phyloP scores from a whole-genome alignment of 306 rosid species.

The Senna tora region DNA sequence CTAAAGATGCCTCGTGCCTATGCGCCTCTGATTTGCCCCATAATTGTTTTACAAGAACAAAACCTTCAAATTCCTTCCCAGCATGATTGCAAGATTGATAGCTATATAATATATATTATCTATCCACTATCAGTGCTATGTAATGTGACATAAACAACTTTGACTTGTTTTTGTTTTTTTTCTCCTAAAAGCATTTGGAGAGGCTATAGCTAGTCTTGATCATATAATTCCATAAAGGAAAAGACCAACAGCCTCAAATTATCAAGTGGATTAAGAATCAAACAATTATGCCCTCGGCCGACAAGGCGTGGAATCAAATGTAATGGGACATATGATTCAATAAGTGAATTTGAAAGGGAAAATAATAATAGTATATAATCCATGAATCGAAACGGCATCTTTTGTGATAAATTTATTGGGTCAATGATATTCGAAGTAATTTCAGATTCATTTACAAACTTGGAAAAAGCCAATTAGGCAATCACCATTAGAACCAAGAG shows the following conservation, averaged over 20 bases:
- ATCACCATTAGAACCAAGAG: no score
- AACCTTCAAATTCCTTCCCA: neutral
- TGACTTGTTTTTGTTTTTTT: neutral
- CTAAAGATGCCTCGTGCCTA: constrained; percentile 3
- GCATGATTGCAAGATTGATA: neutral
- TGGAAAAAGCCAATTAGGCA: no score
- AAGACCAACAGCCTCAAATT: neutral
- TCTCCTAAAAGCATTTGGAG: neutral
- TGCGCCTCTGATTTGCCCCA: constrained; percentile 3
- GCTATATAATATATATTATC: neutral
- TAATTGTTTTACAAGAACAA: neutral
- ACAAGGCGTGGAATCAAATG: neutral
- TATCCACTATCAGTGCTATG: neutral
- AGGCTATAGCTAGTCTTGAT: neutral
- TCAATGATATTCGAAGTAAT: neutral
- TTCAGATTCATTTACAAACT: no score
- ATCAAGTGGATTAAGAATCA: neutral
- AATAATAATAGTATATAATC: neutral
- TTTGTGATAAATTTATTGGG: neutral
- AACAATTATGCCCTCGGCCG: neutral
- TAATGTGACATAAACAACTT: neutral
- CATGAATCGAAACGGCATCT: neutral
- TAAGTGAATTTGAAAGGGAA: neutral
- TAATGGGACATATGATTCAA: neutral
- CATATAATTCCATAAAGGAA: neutral